Base-by-base conservation (phyloP, 2,329 filamentous ascomycete genomes). In the Penicillium janthinellum region DNA sequence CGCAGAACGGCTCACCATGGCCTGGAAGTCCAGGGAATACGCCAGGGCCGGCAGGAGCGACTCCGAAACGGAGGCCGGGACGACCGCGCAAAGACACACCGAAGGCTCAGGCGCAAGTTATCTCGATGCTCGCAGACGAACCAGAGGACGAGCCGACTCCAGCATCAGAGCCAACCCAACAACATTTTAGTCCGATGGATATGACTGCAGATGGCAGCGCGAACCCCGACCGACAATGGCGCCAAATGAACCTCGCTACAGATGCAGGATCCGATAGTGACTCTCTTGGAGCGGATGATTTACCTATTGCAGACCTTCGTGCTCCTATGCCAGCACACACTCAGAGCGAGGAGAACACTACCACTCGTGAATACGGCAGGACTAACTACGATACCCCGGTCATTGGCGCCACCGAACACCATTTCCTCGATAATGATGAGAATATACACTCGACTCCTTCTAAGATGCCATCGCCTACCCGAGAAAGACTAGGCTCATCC, bases 51-150 rank as follows among this genome's bases (percentile, higher is more conserved):
- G 64, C 60, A 38, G 65, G 65, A 3, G 62, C 64, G 31, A 72
- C 66, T 60, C 67, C 68, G 44, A 78, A 76, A 58, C 67, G 71
- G 59, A 72, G 71, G 59, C 67, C 73, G 58, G 77, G 76, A 8
- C 71, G 76, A 54, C 76, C 76, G 42, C 72, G 73, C 49, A 79
- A 78, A 59, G 66, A 68, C n/a, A 59, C 71, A 5, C 70, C 67
- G 10, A 67, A 58, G 5, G 57, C 61, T 6, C 54, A 48, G 34
- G 8, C 17, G n/a, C 63, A 59, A 35, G 65, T 63, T 31, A 61
- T 67, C 15, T 49, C 58, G 8, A 38, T 69, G 17, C 62, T 56
- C 41, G 66, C 62, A 12, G 65, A 69, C 45, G 59, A 61, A 25
- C 51, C 59, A 8, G 34, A 39, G 12, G 35, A 20, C 10, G 60